Evolutionary conservation across 257 asterid species (phyloP).

Genomic region (Echites panduratus): DNA sequence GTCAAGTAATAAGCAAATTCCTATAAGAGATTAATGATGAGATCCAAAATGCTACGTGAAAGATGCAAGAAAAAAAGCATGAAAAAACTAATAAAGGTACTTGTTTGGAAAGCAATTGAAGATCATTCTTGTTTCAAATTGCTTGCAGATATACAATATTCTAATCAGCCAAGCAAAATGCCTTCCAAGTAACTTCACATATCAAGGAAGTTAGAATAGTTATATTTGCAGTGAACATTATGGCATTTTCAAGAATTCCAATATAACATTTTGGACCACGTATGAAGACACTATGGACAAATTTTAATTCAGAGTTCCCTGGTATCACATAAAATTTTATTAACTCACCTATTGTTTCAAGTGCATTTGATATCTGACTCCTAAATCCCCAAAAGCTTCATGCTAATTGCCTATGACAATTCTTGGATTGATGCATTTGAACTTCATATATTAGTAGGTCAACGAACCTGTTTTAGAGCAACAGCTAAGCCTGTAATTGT

Average conservation of each 20-base stretch:
- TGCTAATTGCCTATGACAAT: neutral
- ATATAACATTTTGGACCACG: neutral
- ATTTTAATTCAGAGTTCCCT: neutral
- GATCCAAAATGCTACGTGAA: neutral
- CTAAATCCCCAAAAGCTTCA: constrained; percentile 2
- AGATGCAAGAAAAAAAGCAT: neutral
- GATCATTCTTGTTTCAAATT: neutral
- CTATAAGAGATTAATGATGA: neutral
- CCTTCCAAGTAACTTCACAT: neutral
- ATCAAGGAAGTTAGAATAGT: neutral
- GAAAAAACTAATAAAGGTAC: neutral
- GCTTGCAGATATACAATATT: neutral
- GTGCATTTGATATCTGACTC: neutral
- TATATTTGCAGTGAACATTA: neutral
- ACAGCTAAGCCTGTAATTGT: constrained; percentile 95
- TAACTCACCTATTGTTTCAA: neutral
- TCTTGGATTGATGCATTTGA: neutral
- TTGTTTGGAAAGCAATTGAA: neutral
- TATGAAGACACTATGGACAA: neutral
- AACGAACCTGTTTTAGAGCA: constrained; percentile 78
- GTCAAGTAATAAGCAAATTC: neutral
- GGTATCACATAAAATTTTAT: neutral
- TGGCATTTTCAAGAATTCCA: neutral
- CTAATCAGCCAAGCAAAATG: neutral
- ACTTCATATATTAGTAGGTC: neutral